phyloP scores from a whole-genome alignment of 2,329 filamentous ascomycete species.

The Cordyceps militaris region DNA sequence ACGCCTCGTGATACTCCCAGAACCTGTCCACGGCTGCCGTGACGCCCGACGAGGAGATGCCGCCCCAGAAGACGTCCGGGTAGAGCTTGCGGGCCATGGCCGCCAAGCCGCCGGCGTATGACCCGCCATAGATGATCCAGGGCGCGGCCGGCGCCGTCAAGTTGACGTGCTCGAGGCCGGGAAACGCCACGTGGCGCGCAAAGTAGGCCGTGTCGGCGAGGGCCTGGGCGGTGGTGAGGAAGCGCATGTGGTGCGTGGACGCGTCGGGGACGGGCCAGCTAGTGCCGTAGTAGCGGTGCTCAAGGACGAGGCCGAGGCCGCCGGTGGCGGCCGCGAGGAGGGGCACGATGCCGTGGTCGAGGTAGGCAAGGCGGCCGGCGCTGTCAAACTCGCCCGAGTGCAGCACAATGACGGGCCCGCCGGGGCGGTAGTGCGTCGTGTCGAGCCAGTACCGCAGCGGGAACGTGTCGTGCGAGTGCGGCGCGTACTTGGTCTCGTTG shows the following conservation, averaged over 20 bases:
- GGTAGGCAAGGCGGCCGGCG: conserved; percentile 55
- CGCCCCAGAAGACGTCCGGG: conserved; percentile 69
- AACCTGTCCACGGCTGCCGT: conserved; percentile 72
- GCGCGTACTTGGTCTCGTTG: conserved; percentile 69
- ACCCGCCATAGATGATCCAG: conserved; percentile 76
- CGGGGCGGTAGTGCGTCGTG: conserved; percentile 63
- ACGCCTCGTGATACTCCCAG: conserved; percentile 54
- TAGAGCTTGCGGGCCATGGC: conserved; percentile 71
- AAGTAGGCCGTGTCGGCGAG: conserved; percentile 79
- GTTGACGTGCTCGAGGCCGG: conserved; percentile 59
- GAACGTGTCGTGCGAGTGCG: conserved; percentile 63
- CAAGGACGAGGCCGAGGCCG: conserved; percentile 72
- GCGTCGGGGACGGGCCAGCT: conserved; percentile 65
- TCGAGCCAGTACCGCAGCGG: conserved; percentile 79
- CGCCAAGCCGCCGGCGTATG: conserved; percentile 73
- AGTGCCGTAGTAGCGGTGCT: conserved; percentile 80
- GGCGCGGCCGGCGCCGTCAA: conserved; percentile 59
- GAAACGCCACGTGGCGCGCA: conserved; percentile 62
- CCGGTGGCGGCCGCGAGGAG: conserved; percentile 63
- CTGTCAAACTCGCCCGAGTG: conserved; percentile 64
- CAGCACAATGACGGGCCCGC: conserved; percentile 75
- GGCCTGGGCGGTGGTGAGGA: conserved; percentile 76
- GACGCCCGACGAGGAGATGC: conserved; percentile 75
- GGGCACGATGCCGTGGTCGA: conserved; percentile 71
- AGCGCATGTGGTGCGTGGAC: conserved; percentile 63